These are phyloP conservation scores for Asterionellopsis glacialis DNA, from an alignment of 108 stramenopile species.

Conservation along the genomic window DNA sequence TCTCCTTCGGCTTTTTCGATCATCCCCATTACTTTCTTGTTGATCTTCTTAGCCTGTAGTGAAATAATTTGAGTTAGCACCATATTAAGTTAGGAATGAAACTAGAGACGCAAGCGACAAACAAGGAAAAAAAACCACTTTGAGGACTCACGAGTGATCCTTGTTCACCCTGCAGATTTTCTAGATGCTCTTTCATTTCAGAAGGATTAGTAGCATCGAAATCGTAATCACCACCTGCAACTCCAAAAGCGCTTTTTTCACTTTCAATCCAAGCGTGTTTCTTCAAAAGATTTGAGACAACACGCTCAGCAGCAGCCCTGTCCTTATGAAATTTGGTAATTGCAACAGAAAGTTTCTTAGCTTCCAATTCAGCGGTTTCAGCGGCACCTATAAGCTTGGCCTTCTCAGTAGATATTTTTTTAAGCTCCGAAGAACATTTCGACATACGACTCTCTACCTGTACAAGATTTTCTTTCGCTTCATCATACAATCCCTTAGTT, in stretches of 20 bases:
- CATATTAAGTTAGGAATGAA: conserved; percentile 1
- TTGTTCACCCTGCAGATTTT: conserved; percentile 80
- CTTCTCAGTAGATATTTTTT: conserved; percentile 47
- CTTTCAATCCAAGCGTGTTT: conserved; percentile 94
- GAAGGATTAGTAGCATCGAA: conserved; percentile 72
- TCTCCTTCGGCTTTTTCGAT: conserved; percentile 98
- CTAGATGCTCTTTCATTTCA: conserved; percentile 59
- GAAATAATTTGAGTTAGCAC: neutral
- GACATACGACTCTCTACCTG: conserved; percentile 65
- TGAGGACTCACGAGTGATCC: conserved; percentile 55
- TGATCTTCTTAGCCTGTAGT: conserved; percentile 87
- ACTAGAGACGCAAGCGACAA: neutral
- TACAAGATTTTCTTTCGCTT: conserved; percentile 61
- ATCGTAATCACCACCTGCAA: conserved; percentile 94
- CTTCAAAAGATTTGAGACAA: conserved; percentile 58
- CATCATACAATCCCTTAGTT: conserved; percentile 70
- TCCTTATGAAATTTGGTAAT: conserved; percentile 76
- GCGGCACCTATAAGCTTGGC: conserved; percentile 50
- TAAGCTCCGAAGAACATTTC: conserved; percentile 73
- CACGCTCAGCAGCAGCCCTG: conserved; percentile 56
- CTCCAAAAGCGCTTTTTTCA: conserved; percentile 91
- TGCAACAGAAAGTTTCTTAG: conserved; percentile 77
- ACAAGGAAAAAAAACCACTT: too few relatives aligned
- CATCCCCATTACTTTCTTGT: conserved; percentile 99
- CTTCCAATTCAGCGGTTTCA: conserved; percentile 76